Conservation (phyloP, 164 flowering plant species). For the Sedum album region DNA sequence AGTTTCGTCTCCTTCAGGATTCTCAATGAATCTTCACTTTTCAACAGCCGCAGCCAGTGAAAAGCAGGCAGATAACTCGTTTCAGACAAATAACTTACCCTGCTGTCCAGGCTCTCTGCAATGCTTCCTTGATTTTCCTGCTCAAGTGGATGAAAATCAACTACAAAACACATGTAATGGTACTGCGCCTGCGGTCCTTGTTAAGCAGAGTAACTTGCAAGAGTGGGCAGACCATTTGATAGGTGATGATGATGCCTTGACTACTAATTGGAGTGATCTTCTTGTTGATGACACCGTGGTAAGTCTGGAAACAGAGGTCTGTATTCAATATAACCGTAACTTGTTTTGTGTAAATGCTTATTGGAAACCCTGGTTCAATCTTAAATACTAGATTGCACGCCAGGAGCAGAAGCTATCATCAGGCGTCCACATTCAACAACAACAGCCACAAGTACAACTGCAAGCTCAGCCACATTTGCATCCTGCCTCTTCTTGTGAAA, state of each 20-base stretch:
- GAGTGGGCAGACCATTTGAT: conserved; percentile 36
- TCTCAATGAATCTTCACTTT: conserved; percentile 11
- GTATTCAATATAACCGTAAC: not conserved
- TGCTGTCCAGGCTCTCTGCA: conserved; percentile 31
- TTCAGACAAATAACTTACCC: conserved; percentile 25
- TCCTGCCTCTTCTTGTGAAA: conserved; percentile 10
- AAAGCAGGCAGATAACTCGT: conserved; percentile 13
- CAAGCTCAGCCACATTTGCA: conserved; percentile 15
- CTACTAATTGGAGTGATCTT: conserved; percentile 31
- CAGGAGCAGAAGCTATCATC: conserved; percentile 18
- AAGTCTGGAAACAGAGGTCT: conserved; percentile 26
- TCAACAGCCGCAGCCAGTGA: conserved; percentile 16
- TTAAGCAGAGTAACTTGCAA: conserved; percentile 23
- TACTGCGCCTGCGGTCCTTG: conserved; percentile 20
- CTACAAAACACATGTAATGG: conserved; percentile 13
- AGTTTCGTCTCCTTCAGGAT: conserved; percentile 18
- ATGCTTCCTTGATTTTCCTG: conserved; percentile 26
- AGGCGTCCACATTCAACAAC: conserved; percentile 14
- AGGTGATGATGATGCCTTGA: conserved; percentile 25
- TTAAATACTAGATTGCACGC: not conserved
- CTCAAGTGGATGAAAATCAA: conserved; percentile 18
- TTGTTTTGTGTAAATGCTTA: not conserved
- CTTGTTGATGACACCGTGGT: conserved; percentile 18
- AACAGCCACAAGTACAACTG: conserved; percentile 12
- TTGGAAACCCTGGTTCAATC: not conserved